Base-by-base conservation (phyloP, 2,329 filamentous ascomycete genomes). In the Arthrobotrys pseudoclavata region DNA sequence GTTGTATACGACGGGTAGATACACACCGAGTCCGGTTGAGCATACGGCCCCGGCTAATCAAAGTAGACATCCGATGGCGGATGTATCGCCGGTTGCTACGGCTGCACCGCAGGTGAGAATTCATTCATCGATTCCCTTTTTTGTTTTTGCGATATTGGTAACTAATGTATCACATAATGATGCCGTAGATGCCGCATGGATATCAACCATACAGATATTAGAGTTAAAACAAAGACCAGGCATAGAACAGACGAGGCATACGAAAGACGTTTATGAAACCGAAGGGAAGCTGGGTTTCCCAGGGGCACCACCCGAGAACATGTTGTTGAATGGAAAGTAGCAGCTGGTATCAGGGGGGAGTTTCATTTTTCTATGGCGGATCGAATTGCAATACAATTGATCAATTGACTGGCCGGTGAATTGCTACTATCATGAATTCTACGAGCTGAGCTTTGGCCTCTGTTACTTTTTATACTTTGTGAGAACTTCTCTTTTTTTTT, bases 121-220 rank as follows among this genome's bases (percentile, higher is more conserved):
- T 55, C n/a, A 15, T 42, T 48, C 12, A 24, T 40, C 18, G 26
- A 26, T 50, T 22, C 15, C 15, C 3, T 50, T 50, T 9, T 34
- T n/a, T n/a, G n/a, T n/a, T 34, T 34, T 9, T 24, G 20, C 22
- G 42, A n/a, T 48, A 9, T 6, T 60, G 12, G 26, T 15, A 24
- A 29, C n/a, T 29, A 9, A 26, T 62, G 18, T 45, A 20, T 18
- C 48, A 52, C 34, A 64, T 72, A 57, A 69, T 13, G 4, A 29
- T 24, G 50, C 9, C 24, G 7, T 42, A 79, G 68, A 69, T 74
- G 50, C 75, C 75, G 9, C 69, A 79, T 42, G 75, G 75, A 61
- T 79, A 74, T 20, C 75, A 79, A 48, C 69, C 75, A 24, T 79
- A 79, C 61, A 63, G 75, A 47, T 79, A 79, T 61, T 79, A 79